These are phyloP conservation scores for Lactarius evosmus DNA, from an alignment of 768 basidiomycete species.

Conservation along the genomic window DNA sequence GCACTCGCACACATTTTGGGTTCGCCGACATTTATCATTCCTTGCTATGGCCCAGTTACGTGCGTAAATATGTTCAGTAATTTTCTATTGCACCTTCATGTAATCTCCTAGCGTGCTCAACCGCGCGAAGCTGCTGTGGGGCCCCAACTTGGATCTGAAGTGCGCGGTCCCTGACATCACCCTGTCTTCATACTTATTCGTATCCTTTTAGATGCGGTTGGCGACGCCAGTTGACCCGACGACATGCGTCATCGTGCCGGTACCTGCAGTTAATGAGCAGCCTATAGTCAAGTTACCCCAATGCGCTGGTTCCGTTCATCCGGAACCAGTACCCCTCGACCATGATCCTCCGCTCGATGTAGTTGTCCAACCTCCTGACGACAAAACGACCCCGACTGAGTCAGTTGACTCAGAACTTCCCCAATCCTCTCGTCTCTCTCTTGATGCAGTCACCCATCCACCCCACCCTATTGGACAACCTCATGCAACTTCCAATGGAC, in stretches of 20 bases:
- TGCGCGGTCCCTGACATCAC: neutral
- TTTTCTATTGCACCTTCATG: neutral
- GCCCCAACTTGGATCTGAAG: neutral
- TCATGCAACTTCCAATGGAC: neutral
- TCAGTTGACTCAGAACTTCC: too few species aligned
- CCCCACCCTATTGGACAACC: neutral
- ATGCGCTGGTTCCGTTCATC: neutral
- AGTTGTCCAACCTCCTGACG: neutral
- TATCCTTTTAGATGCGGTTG: neutral
- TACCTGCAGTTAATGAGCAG: neutral
- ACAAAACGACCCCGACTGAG: neutral
- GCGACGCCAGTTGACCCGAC: neutral
- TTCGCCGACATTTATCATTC: neutral
- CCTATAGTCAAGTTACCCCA: constrained; percentile 2
- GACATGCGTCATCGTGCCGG: neutral
- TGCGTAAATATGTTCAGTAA: neutral
- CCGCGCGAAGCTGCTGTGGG: neutral
- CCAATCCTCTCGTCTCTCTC: neutral
- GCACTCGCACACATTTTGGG: neutral
- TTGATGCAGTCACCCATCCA: neutral
- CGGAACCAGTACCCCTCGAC: neutral
- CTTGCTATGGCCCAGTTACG: neutral
- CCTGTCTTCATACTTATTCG: neutral
- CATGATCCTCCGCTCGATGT: neutral
- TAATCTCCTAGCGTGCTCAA: neutral